These are phyloP conservation scores for Phyllosticta citriasiana DNA, from an alignment of 2,329 filamentous ascomycete species.

Conservation along the genomic window DNA sequence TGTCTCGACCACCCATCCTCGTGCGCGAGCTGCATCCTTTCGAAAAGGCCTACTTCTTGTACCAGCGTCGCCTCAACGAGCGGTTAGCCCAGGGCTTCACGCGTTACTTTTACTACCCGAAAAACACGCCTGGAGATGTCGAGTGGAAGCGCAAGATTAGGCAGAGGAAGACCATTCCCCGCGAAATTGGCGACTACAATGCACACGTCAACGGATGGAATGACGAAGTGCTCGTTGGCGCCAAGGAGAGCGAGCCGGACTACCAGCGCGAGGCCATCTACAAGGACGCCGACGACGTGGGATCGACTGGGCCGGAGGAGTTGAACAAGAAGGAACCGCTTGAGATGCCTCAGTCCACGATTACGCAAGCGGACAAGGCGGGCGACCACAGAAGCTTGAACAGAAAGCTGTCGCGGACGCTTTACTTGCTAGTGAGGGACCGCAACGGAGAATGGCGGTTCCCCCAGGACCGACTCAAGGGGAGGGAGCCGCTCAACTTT, in stretches of 20 bases:
- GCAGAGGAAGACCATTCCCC: constrained; percentile 65
- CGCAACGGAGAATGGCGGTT: constrained; percentile 70
- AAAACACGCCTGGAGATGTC: constrained; percentile 69
- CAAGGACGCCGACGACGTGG: constrained; percentile 72
- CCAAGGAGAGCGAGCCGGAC: constrained; percentile 54
- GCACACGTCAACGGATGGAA: constrained; percentile 75
- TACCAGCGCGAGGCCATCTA: constrained; percentile 59
- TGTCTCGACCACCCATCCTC: constrained; percentile 79
- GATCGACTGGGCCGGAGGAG: constrained; percentile 37
- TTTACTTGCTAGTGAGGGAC: constrained; percentile 78
- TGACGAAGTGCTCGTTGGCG: constrained; percentile 75
- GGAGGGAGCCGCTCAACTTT: constrained; percentile 69
- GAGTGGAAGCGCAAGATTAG: constrained; percentile 84
- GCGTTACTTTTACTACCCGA: constrained; percentile 90
- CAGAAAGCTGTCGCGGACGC: constrained; percentile 64
- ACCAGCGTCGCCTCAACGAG: constrained; percentile 95
- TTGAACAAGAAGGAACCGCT: constrained; percentile 47
- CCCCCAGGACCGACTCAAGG: constrained; percentile 59
- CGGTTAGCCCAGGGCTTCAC: constrained; percentile 79
- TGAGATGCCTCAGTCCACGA: constrained; percentile 58
- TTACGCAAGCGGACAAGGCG: constrained; percentile 67
- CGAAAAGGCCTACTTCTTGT: constrained; percentile 89
- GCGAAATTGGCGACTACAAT: constrained; percentile 79
- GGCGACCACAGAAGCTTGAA: constrained; percentile 71
- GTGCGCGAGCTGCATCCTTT: constrained; percentile 78